A percentile compares a stretch with the other conserved stretches of the same genome.
Evolutionary conservation across 140 eudicot species (phyloP).

Genomic region (Stevia rebaudiana): DNA sequence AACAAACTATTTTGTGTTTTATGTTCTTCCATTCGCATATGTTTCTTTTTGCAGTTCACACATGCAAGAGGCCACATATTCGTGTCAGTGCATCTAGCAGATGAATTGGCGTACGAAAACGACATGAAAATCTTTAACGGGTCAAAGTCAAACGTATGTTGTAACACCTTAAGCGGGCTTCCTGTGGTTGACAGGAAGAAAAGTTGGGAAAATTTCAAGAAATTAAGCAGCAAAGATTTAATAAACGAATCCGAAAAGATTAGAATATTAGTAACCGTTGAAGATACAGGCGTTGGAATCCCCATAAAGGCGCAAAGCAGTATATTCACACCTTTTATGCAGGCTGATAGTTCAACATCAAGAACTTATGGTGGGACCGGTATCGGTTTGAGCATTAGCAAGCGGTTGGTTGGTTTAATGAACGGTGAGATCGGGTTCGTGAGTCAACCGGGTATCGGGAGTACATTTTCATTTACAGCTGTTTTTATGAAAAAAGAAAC

Average conservation of each 20-base stretch:
- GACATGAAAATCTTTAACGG: conserved; percentile 25
- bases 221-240: conserved; percentile 28
- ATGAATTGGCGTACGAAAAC: conserved; percentile 40
- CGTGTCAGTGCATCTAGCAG: conserved; percentile 74
- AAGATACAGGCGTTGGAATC: conserved; percentile 90
- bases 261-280: conserved; percentile 62
- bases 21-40: background rate
- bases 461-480: conserved; percentile 77
- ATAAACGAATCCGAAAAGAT: conserved; percentile 33
- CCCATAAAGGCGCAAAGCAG: conserved; percentile 61
- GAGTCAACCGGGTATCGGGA: conserved; percentile 63
- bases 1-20: background rate
- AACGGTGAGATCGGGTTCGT: conserved; percentile 81
- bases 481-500: conserved; percentile 44
- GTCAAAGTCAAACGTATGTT: conserved; percentile 12
- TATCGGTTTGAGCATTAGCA: conserved; percentile 87
- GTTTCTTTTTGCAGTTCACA: conserved; percentile 51
- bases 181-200: conserved; percentile 61
- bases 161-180: conserved; percentile 64
- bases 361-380: conserved; percentile 93
- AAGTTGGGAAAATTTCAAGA: conserved; percentile 59
- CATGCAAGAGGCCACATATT: conserved; percentile 81
- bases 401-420: conserved; percentile 82
- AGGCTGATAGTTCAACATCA: conserved; percentile 86
- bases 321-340: conserved; percentile 86